Percentiles rank a stretch among this genome's conserved stretches.
phyloP scores from a whole-genome alignment of 345 rosid genomes.

The Pistacia integerrima region DNA sequence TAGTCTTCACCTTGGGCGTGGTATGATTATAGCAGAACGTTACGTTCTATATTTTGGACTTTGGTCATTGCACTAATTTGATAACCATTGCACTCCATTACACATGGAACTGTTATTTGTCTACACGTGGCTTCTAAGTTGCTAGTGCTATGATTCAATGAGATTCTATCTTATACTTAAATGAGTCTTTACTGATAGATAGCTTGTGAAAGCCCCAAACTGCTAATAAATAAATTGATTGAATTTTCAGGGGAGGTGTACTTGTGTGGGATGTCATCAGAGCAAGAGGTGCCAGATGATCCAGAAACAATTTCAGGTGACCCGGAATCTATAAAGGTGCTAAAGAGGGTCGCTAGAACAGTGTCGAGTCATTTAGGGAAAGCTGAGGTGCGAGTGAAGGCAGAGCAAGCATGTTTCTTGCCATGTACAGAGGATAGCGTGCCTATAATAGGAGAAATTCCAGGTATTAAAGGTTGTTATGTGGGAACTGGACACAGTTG shows the following conservation, averaged over 20 bases:
- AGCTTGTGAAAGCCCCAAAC: background rate
- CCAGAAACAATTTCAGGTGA: conserved; percentile 59
- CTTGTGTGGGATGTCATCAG: conserved; percentile 82
- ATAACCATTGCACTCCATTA: background rate
- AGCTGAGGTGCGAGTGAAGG: conserved; percentile 57
- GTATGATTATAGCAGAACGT: background rate
- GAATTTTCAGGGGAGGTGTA: conserved; percentile 75
- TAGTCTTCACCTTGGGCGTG: background rate
- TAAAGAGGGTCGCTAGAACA: conserved; percentile 71
- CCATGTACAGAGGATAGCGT: conserved; percentile 75
- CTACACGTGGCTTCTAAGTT: background rate
- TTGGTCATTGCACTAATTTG: background rate
- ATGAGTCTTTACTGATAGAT: background rate
- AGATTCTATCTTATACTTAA: background rate
- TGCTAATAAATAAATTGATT: background rate
- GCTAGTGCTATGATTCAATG: background rate
- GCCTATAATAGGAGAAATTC: conserved; percentile 80
- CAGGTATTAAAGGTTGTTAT: conserved; percentile 66
- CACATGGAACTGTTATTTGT: background rate
- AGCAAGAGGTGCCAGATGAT: conserved; percentile 77
- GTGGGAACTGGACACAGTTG: conserved; percentile 88
- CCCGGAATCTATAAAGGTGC: conserved; percentile 64
- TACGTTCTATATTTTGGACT: background rate
- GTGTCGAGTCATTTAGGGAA: conserved; percentile 73
- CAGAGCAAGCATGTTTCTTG: conserved; percentile 93